Evolutionary conservation across 495 filamentous ascomycete species (phyloP).

Genomic region (Letharia lupina): DNA sequence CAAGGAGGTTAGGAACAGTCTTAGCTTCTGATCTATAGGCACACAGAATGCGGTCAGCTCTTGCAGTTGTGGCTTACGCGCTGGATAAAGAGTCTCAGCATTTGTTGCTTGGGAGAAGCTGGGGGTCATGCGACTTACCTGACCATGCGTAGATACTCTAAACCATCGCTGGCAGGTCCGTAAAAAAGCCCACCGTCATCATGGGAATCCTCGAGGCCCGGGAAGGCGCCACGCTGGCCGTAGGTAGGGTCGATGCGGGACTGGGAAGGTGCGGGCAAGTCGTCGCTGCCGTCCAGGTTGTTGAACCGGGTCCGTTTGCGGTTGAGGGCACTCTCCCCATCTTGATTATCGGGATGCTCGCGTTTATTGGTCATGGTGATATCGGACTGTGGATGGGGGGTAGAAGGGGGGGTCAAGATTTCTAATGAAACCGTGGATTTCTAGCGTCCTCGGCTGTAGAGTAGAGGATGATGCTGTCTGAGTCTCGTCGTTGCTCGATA

Average conservation of each 20-base stretch:
- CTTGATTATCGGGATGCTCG: not conserved
- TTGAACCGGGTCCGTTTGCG: constrained; percentile 9
- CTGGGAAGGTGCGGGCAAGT: constrained; percentile 15
- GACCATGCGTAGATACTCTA: constrained; percentile 72
- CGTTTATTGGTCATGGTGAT: constrained; percentile 20
- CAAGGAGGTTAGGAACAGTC: constrained; percentile 56
- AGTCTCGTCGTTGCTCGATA: too few relatives aligned
- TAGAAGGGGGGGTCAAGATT: too few relatives aligned
- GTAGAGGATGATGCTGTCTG: too few relatives aligned
- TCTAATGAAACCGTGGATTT: too few relatives aligned
- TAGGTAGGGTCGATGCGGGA: constrained; percentile 55
- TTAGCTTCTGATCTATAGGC: constrained; percentile 61
- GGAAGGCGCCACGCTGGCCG: constrained; percentile 71
- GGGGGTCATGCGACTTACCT: constrained; percentile 47
- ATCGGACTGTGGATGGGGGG: not conserved
- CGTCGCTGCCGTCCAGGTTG: constrained; percentile 10
- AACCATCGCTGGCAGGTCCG: constrained; percentile 49
- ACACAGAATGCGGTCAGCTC: constrained; percentile 31
- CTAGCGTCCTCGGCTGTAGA: too few relatives aligned
- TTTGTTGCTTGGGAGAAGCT: not conserved
- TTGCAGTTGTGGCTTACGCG: constrained; percentile 1
- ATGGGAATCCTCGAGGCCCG: constrained; percentile 51
- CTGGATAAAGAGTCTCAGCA: constrained; percentile 15
- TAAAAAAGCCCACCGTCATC: constrained; percentile 44
- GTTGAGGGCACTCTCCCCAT: not conserved